These are phyloP conservation scores for Silybum marianum DNA, from an alignment of 129 eudicot species.

Conservation along the genomic window DNA sequence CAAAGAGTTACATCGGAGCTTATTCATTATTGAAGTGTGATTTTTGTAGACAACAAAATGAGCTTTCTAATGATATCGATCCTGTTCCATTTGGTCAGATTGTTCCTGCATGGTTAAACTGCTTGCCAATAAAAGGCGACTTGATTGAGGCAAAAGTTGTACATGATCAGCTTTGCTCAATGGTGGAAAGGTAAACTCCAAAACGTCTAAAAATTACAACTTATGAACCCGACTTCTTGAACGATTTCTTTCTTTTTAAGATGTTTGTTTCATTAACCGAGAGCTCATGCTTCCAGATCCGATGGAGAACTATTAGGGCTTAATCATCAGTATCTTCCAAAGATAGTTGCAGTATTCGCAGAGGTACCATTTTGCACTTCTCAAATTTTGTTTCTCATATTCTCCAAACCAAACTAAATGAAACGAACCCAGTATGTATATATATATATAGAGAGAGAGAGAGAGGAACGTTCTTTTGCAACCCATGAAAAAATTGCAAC, in stretches of 20 bases:
- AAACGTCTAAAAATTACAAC: constrained; percentile 1
- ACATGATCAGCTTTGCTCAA: constrained; percentile 93
- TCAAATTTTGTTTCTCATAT: not conserved
- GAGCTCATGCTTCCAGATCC: constrained; percentile 43
- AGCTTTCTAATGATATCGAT: not conserved
- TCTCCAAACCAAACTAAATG: not conserved
- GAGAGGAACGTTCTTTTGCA: no score
- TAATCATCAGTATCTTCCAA: constrained; percentile 84
- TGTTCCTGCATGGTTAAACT: constrained; percentile 91
- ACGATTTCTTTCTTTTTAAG: not conserved
- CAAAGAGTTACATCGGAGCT: not conserved
- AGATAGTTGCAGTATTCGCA: constrained; percentile 91
- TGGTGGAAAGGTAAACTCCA: constrained; percentile 82
- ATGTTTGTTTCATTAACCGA: not conserved
- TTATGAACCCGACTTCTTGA: not conserved
- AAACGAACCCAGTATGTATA: no score
- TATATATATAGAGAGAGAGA: no score
- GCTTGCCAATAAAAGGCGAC: constrained; percentile 90
- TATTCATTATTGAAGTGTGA: not conserved
- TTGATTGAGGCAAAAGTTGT: constrained; percentile 93
- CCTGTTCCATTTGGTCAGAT: constrained; percentile 47
- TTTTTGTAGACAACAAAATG: not conserved
- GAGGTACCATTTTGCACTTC: constrained; percentile 49
- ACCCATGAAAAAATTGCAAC: no score
- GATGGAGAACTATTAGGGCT: constrained; percentile 87